Base-by-base conservation (phyloP, 129 eudicot species). In the Pittosporum tobira region DNA sequence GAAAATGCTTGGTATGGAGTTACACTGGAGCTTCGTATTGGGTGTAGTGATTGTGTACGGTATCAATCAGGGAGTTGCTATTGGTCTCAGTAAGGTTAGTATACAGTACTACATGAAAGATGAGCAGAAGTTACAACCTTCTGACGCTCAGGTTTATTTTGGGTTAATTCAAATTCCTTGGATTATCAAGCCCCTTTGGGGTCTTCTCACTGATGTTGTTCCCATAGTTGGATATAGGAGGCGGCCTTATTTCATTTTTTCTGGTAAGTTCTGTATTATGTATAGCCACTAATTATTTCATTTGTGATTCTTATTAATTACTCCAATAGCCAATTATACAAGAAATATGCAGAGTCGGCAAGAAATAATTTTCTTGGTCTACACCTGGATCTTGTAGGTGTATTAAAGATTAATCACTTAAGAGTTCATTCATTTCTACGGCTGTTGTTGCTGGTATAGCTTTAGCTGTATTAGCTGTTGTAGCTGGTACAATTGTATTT, bases 171-270 rank as follows among this genome's bases (percentile, higher is more conserved):
- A 71, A 48, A 75, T 90, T 28, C 97, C 97, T 59, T 90, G 95
- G 97, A 71, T 90, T 61, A 75, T 90, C 25, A 90, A 90, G 72
- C 97, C 97, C 62, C 51, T 85, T 52, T 90, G 94, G 94, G 97
- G 97, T 56, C 83, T 90, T 50, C 70, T 85, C 49, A 90, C 97
- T 38, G 97, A 90, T 78, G 85, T 82, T 61, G 81, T 90, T 60
- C 94, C 97, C 10, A 64, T 90, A 51, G 53, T 73, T 34, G 87
- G 97, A 28, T 70, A 70, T 34, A 62, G 90, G 15, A 77, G 97
- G 52, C 75, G 95, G n/a, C 97, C 97, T 30, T 90, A 90, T 62
- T 90, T 90, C 79, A 65, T 90, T 28, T 71, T 90, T 61, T 87
- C 95, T 44, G 97, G 97, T 85, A 79, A 53, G 10, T 4, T 59